phyloP scores from a whole-genome alignment of 2,329 filamentous ascomycete species.

The Zymoseptoria brevis region DNA sequence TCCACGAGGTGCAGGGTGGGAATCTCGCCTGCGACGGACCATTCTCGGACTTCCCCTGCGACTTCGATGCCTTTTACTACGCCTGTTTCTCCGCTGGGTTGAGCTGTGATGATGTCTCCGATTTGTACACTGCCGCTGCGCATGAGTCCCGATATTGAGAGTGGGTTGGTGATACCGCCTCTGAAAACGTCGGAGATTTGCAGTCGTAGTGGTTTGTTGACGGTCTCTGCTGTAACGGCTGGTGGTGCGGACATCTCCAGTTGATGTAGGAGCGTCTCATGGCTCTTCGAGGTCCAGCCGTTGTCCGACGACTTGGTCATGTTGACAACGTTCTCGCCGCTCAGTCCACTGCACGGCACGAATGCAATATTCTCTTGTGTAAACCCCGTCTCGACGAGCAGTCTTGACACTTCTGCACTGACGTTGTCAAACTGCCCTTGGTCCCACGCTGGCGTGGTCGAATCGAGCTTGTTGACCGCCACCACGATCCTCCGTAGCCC shows the following conservation, averaged over 20 bases:
- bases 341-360: conserved; percentile 80
- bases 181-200: conserved; percentile 83
- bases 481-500: conserved; percentile 83
- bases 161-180: conserved; percentile 66
- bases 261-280: conserved; percentile 67
- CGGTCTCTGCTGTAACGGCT: conserved; percentile 26
- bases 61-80: conserved; percentile 75
- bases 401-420: conserved; percentile 69
- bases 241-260: conserved; percentile 75
- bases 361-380: conserved; percentile 73
- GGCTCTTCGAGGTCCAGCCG: conserved; percentile 63
- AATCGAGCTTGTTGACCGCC: conserved; percentile 92
- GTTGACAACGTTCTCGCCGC: conserved; percentile 74
- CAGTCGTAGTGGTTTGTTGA: conserved; percentile 75
- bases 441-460: conserved; percentile 62
- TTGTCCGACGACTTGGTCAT: conserved; percentile 38
- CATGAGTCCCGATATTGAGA: conserved; percentile 79
- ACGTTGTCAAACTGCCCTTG: conserved; percentile 79
- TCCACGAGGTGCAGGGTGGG: conserved; percentile 74
- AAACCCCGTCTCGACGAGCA: conserved; percentile 76
- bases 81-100: conserved; percentile 74
- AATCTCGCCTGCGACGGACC: conserved; percentile 89
- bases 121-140: conserved; percentile 77
- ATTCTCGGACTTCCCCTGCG: conserved; percentile 65
- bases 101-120: conserved; percentile 69